Evolutionary conservation across 371 early-diverging fungal species (phyloP), one percentile per base, ranked within the genome.

Genomic region (Mucor racemosus): DNA sequence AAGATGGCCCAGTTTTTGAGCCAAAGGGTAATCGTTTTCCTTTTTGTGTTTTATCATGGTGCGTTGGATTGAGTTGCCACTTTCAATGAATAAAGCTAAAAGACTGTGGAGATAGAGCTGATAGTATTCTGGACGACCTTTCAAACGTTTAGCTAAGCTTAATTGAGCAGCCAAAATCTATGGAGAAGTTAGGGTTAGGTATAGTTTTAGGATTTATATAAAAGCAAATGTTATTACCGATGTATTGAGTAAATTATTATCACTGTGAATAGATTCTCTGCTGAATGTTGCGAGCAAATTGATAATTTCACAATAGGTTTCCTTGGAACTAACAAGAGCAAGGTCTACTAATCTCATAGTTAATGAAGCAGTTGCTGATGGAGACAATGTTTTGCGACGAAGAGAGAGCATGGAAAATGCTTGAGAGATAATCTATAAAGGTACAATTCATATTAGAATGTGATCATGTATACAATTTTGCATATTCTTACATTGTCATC

Each of bases 41-140:
- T 81, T 85, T 60, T 86, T 83, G 60, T 78, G 76, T 54, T 85
- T 74, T 54, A 76, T 71, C 54, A 88, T 73, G 17, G 72, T 50
- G 38, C 82, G 74, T 62, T 90, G 90, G 21, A 88, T 81, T 0
- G 82, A 84, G 14, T 90, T 87, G n/a, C 89, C 91, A 58, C 88
- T 90, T 15, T 92, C 93, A 15, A 91, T 84, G 73, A 92, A 90
- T 19, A 89, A 72, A 26, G 77, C 77, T 55, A 94, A 74, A 11
- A 89, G 72, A 36, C 79, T 85, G 38, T 64, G 67, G 62, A 92
- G 74, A 62, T 88, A 90, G 1, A 76, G 68, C 2, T 81, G 79
- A 44, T 90, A 88, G 38, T 81, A 79, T 60, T 87, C 91, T 4
- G 85, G 85, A 4, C 84, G 79, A 5, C 66, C 42, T 15, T 73